Base-by-base conservation (phyloP, 495 filamentous ascomycete genomes). In the Pyrenula massariospora region DNA sequence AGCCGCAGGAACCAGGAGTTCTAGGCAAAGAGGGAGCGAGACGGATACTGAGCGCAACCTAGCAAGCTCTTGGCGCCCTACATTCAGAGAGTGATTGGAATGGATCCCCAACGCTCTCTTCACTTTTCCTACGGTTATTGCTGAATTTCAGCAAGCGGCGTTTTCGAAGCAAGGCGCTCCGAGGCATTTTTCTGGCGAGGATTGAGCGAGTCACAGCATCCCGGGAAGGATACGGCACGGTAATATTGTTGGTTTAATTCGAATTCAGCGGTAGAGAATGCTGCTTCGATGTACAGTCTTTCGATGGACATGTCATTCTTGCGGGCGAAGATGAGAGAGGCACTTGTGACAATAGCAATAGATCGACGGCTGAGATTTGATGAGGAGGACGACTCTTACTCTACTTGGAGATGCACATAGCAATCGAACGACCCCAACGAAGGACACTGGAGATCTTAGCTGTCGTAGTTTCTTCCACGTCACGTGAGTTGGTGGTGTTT, bases 11-110 rank as follows among this genome's bases (percentile, higher is more conserved):
- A 66, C 77, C 88, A 19, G 93, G 93, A 53, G 91, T 98, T 51
- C 66, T 98, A 59, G 94, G 93, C 55, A 96, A 96, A 65, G 93
- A 98, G 65, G 93, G 93, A 5, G 91, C 93, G 20, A 78, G 93
- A 54, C 74, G 75, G 56, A 77, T 77, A 54, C 73, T 77, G 60
- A 71, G 70, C 61, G 70, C 62, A 70, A 53, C 36, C n/a, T n/a
- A n/a, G n/a, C n/a, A n/a, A n/a, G n/a, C n/a, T n/a, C n/a, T n/a
- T n/a, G n/a, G n/a, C n/a, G n/a, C n/a, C n/a, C n/a, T n/a, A n/a
- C n/a, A n/a, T n/a, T n/a, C n/a, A n/a, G n/a, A n/a, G n/a, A n/a
- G n/a, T n/a, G n/a, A n/a, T n/a, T n/a, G n/a, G n/a, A n/a, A n/a
- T n/a, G n/a, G n/a, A n/a, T n/a, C n/a, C n/a, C n/a, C n/a, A n/a